Percentiles rank a stretch among this genome's conserved stretches.
phyloP scores from a whole-genome alignment of 2,329 filamentous ascomycete genomes.

The Aspergillus arachidicola region DNA sequence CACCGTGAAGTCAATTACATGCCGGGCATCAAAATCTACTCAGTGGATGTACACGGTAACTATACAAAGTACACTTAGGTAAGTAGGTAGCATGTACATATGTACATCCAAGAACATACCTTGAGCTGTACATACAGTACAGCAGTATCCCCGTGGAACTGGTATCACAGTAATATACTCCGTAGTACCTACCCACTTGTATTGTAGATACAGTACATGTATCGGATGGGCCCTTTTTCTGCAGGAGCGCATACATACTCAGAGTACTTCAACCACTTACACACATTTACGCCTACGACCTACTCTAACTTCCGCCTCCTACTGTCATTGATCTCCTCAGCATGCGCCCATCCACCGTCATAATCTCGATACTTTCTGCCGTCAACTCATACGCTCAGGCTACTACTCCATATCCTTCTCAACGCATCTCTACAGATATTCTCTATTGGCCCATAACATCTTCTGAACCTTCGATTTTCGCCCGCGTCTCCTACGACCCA shows the following conservation, averaged over 20 bases:
- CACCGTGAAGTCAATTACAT: no score
- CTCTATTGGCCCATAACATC: constrained; percentile 41
- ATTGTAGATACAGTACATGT: neutral
- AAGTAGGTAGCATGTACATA: no score
- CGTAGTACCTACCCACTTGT: neutral
- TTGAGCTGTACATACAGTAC: neutral
- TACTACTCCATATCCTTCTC: constrained; percentile 17
- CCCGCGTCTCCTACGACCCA: constrained; percentile 46
- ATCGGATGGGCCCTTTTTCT: neutral
- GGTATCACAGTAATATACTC: neutral
- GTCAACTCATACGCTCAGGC: constrained; percentile 19
- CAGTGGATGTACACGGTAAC: no score
- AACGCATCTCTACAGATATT: constrained; percentile 34
- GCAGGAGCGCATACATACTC: neutral
- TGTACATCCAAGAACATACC: neutral
- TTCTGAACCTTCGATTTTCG: constrained; percentile 39
- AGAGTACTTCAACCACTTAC: neutral
- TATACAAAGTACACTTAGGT: no score
- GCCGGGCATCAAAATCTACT: no score
- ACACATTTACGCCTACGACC: neutral
- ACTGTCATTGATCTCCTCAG: neutral
- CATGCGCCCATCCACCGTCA: constrained; percentile 18
- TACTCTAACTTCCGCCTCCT: neutral
- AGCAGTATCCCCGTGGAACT: neutral
- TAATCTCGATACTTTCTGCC: constrained; percentile 18